Base-by-base conservation (phyloP, 768 basidiomycete genomes). In the Termitomyces eurrhizus region DNA sequence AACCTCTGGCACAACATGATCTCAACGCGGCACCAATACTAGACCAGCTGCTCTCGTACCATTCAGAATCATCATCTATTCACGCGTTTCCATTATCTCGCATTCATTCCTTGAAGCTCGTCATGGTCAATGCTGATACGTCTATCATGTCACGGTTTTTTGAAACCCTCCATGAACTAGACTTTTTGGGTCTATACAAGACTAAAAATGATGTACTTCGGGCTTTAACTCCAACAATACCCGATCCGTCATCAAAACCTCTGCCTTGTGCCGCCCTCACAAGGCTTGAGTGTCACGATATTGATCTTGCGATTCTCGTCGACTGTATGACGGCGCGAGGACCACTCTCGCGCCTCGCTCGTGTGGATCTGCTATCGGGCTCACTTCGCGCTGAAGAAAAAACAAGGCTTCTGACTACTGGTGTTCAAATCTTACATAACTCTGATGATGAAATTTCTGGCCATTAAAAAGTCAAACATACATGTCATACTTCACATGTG, bases 1-100 rank as follows among this genome's bases (percentile, higher is more conserved):
- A 71, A 57, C 72, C 72, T 3, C 60, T 62, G 26, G 68, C 72
- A 3, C 61, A 52, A 8, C 72, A 70, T 33, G 57, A 41, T 42
- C 55, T 62, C 35, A 77, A 84, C 62, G 72, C 75, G 6, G 70
- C 75, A 6, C 63, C 58, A 0, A 48, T 84, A 29, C 56, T 83
- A 35, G 65, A 73, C 21, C 74, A 70, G 69, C 63, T 83, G 12
- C 57, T 18, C 55, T 36, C 46, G 35, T 58, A 46, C 48, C 33
- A 35, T 56, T 45, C 55, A 11, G 6, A 37, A n/a, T 21, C 48
- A 12, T 52, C 45, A n/a, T 37, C 46, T 7, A 37, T 41, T 52
- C 58, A 41, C 46, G 41, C 61, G 33, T 60, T 58, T 50, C 60
- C 57, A 14, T 62, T 75, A 33, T 72, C 71, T 11, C 59, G 72